A percentile compares a stretch with the other conserved stretches of the same genome.
These are phyloP conservation scores for Fomitopsis betulina DNA, from an alignment of 1,284 basidiomycete species.

Conservation along the genomic window DNA sequence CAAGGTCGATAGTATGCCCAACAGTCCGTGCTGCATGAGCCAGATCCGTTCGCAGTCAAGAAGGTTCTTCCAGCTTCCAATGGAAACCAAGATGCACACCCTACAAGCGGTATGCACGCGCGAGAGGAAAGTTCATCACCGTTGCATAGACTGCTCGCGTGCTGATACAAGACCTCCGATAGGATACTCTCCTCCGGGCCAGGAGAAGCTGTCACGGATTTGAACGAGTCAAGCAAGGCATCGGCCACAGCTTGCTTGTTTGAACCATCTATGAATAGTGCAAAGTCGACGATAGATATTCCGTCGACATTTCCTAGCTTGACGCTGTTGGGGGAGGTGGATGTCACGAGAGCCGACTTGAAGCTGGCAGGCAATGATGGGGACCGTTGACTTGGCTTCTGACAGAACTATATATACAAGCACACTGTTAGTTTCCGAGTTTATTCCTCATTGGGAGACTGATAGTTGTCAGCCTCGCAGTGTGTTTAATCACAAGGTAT, in stretches of 20 bases:
- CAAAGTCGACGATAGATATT: slow-evolving; percentile 14
- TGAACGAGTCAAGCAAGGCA: slow-evolving; percentile 17
- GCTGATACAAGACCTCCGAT: too few relatives aligned
- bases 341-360: too few relatives aligned
- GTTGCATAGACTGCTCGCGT: too few relatives aligned
- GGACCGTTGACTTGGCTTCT: too few relatives aligned
- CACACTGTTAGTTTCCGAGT: too few relatives aligned
- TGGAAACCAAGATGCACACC: slow-evolving; percentile 48
- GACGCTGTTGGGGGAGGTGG: neutral
- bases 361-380: too few relatives aligned
- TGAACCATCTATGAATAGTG: slow-evolving; percentile 12
- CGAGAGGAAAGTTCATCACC: slow-evolving; percentile 25
- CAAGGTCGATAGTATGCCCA: slow-evolving; percentile 27
- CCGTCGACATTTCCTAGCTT: neutral
- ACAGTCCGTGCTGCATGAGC: neutral
- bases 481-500: too few relatives aligned
- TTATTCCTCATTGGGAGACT: too few relatives aligned
- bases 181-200: slow-evolving; percentile 46
- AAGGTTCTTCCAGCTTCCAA: slow-evolving; percentile 46
- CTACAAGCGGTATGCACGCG: slow-evolving; percentile 54
- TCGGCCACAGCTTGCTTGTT: slow-evolving; percentile 16
- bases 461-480: too few relatives aligned
- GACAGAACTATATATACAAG: too few relatives aligned
- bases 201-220: slow-evolving; percentile 37
- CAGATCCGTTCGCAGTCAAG: slow-evolving; percentile 32